phyloP scores from a whole-genome alignment of 73 alveolate species.

The Paraurostyla sp. region DNA sequence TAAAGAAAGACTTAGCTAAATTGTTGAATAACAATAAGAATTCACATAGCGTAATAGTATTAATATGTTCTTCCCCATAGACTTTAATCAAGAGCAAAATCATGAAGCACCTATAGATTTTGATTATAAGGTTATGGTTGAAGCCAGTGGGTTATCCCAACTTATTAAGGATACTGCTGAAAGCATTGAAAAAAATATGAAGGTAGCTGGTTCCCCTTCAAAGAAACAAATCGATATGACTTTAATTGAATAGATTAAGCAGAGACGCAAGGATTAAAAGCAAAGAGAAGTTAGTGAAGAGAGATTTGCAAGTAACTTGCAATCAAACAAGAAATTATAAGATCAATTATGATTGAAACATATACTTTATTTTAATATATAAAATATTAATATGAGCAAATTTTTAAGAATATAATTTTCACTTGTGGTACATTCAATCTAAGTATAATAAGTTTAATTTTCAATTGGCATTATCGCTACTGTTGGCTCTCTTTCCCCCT shows the following conservation, averaged over 20 bases:
- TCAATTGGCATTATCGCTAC: slow-evolving; percentile 8
- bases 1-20: too few species aligned
- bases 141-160: background rate
- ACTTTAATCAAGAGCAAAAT: background rate
- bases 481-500: background rate
- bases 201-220: background rate
- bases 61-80: background rate
- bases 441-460: slow-evolving; percentile 40
- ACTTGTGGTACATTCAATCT: slow-evolving; percentile 22
- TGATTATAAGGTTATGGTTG: background rate
- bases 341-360: too few species aligned
- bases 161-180: background rate
- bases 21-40: too few species aligned
- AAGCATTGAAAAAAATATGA: background rate
- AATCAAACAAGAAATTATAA: too few species aligned
- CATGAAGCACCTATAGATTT: background rate
- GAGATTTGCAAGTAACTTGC: background rate
- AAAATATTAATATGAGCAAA: background rate
- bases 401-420: too few species aligned
- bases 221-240: slow-evolving; percentile 13
- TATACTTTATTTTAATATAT: background rate
- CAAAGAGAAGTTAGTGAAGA: background rate
- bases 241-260: slow-evolving; percentile 7
- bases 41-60: too few species aligned
- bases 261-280: background rate